Evolutionary conservation across 1,139 yeast species (phyloP), one percentile per base, ranked within the genome.

Genomic region (Saccharomyces pastorianus): DNA sequence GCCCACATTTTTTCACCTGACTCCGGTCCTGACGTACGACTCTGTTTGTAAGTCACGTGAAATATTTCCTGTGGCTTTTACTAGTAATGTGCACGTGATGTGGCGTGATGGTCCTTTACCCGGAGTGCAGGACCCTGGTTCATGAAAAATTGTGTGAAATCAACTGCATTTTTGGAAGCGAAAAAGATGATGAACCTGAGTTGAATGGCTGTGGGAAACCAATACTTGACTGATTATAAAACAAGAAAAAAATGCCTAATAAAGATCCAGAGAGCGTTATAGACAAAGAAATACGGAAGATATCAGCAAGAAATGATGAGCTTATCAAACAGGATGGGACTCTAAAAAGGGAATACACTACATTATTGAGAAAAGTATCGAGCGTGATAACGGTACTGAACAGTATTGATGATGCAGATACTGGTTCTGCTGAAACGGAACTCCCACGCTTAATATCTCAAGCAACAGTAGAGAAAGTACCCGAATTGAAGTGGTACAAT

Each of bases 331-430:
- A 68, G 48, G 66, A 66, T 41, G 53, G 57, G 3, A 62, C 68
- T 17, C 54, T 67, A 28, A 59, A 58, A 53, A 64, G 63, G 50
- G 70, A 66, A 46, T 67, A 65, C 34, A 66, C 70, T 5, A 66
- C 69, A 0, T 51, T 68, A 28, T 57, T 66, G 41, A 61, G 71
- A 49, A 68, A 68, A 53, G 56, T 63, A n/a, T 62, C 67, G 4
- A 65, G 70, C 54, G 49, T 68, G 5, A 53, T 58, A n/a, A 47
- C 62, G 7, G 63, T 65, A 13, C 51, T 68, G 32, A 61, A 59
- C 46, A 57, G 61, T 26, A 48, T 64, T 23, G 69, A 64, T 11
- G 46, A 55, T 2, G 46, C 48, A 2, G 46, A 46, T 8, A 46
- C 25, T 11, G 32, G 17, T 25, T 50, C 56, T 1, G 23, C 44